Percentiles rank a stretch among this genome's conserved stretches.
Evolutionary conservation across 176 grass and related monocot genomes (phyloP).

Genomic region (Ensete ventricosum): DNA sequence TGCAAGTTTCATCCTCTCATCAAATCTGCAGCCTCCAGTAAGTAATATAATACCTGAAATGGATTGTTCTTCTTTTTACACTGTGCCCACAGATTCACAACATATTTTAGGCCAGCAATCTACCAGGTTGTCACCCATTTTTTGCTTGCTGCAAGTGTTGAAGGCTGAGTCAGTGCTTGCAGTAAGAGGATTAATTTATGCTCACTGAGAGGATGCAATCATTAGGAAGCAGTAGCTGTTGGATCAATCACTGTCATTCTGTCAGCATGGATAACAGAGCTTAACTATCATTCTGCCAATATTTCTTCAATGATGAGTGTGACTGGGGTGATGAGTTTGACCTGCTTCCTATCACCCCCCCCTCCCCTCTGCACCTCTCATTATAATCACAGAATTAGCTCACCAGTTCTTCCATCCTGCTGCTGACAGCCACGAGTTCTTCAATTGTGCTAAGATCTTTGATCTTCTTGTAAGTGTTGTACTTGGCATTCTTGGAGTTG

Average conservation of each 20-base stretch:
- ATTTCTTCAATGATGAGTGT: constrained; percentile 1
- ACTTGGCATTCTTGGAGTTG: no score
- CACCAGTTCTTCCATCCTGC: no score
- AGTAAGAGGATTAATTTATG: neutral
- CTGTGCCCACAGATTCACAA: neutral
- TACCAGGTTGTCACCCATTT: neutral
- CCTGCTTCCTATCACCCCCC: neutral
- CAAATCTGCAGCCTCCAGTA: no score
- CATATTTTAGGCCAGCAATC: neutral
- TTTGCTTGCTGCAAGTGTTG: neutral
- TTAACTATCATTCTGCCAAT: neutral
- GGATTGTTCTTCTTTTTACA: no score
- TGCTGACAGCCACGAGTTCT: no score
- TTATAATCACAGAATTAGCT: no score
- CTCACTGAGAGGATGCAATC: neutral
- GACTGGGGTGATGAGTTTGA: neutral
- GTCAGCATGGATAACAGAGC: neutral
- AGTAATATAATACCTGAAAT: no score
- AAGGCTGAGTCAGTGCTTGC: neutral
- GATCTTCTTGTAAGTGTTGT: no score
- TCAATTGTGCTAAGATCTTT: no score
- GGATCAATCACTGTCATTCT: neutral
- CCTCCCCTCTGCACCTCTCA: no score
- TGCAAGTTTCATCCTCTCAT: no score
- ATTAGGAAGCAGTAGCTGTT: neutral